phyloP scores from a whole-genome alignment of 768 basidiomycete species.

The Boletus reticulatus region DNA sequence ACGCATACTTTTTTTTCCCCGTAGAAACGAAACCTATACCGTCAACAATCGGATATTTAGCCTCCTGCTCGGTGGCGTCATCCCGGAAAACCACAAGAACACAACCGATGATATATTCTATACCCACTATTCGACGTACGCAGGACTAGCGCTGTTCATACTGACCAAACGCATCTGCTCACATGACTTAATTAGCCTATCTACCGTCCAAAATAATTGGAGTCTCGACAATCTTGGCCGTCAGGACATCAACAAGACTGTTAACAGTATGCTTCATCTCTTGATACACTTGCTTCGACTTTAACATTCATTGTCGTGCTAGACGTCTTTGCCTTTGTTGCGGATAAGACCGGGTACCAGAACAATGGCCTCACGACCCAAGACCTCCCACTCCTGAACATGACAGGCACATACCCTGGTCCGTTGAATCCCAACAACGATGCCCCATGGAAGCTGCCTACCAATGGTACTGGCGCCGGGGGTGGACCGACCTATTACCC shows the following conservation, averaged over 20 bases:
- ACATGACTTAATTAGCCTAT: neutral
- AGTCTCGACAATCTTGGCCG: neutral
- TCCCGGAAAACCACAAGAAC: neutral
- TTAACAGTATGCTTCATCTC: neutral
- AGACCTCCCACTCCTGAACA: no score
- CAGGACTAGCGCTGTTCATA: neutral
- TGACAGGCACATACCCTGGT: no score
- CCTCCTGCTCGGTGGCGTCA: neutral
- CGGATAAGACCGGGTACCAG: neutral
- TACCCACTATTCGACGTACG: neutral
- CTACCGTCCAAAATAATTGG: neutral
- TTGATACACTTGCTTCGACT: neutral
- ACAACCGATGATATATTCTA: neutral
- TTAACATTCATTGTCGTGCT: neutral
- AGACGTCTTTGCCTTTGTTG: neutral
- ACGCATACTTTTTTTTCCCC: neutral
- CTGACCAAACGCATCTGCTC: neutral
- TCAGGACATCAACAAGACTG: neutral
- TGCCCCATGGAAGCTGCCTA: no score
- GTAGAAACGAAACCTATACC: neutral
- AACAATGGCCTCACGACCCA: neutral
- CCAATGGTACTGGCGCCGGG: no score
- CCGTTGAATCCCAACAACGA: no score
- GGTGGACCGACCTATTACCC: no score
- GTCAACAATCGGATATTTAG: neutral